Evolutionary conservation across 805 yeast species (phyloP), one percentile per base, ranked within the genome.

Genomic region (Debaryomyces maramus): DNA sequence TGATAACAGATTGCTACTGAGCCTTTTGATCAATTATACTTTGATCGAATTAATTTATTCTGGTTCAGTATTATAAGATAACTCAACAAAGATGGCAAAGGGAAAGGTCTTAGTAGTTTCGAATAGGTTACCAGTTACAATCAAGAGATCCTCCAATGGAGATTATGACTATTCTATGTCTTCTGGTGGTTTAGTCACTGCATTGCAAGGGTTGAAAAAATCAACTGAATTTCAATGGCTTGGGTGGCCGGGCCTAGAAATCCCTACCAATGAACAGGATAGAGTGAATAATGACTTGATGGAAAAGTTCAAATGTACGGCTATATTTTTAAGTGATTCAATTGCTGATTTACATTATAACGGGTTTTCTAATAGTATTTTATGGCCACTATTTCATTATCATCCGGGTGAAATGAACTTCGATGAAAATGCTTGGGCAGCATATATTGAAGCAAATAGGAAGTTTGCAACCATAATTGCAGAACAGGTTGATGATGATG

Each of bases 321-420:
- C 99, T 2, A 83, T 93, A 37, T 93, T 84, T 66, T 63, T 93
- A 43, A 75, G 81, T 46, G 98, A 93, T 56, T 88, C 85, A 46
- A 75, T 93, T 47, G 97, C 98, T 1, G 98, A 93, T 56, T 73
- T 93, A 49, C 98, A 93, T 66, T 93, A 93, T 67, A 93, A 95
- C 60, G 99, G 98, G 21, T 93, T 95, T 64, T 79, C 88, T 47
- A 93, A 93, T 64, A 85, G 95, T 11, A 93, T 93, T 47, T 69
- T 93, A 48, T 93, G 99, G 99, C 99, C 99, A 1, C 67, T 95
- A 45, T 93, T 93, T 71, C 99, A 93, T 62, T 93, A 93, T 65
- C 99, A 93, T 59, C 99, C 99, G 0, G 99, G 98, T 45, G 99
- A 95, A 63, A 93, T 95, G 85, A 90, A 88, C 60, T 93, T 93